Conservation (phyloP, 2,329 filamentous ascomycete species). For the Ophiostoma quercus region DNA sequence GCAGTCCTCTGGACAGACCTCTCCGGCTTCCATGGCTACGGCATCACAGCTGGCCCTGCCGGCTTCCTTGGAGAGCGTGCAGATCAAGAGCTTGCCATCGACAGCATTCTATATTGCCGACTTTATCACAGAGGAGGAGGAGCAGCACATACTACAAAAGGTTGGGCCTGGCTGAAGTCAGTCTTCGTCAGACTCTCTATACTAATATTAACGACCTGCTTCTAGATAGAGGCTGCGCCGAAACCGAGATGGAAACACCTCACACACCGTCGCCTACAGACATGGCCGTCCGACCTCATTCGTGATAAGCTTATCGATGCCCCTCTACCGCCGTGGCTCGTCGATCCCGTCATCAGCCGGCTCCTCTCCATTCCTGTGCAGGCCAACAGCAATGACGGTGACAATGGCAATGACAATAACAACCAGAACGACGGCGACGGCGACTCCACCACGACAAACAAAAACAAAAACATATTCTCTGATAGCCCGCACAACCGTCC, state of each 20-base stretch:
- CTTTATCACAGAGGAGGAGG: conserved; percentile 75
- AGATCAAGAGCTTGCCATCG: conserved; percentile 53
- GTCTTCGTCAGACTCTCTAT: not conserved
- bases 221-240: conserved; percentile 55
- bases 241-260: conserved; percentile 81
- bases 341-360: conserved; percentile 61
- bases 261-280: conserved; percentile 83
- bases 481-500: conserved; percentile 67
- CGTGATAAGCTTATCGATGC: conserved; percentile 70
- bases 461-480: conserved; percentile 48
- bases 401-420: conserved; percentile 26
- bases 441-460: not conserved
- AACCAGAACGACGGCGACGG: conserved; percentile 8
- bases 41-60: conserved; percentile 36
- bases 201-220: not conserved
- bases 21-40: not conserved
- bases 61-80: conserved; percentile 45
- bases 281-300: conserved; percentile 79
- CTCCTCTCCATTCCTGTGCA: conserved; percentile 46
- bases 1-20: not conserved
- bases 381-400: not conserved
- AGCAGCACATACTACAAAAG: conserved; percentile 64
- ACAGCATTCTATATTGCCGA: conserved; percentile 78
- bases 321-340: conserved; percentile 70
- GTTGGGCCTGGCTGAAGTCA: conserved; percentile 37